Base-by-base conservation (phyloP, 257 asterid species). In the Asclepias syriaca region DNA sequence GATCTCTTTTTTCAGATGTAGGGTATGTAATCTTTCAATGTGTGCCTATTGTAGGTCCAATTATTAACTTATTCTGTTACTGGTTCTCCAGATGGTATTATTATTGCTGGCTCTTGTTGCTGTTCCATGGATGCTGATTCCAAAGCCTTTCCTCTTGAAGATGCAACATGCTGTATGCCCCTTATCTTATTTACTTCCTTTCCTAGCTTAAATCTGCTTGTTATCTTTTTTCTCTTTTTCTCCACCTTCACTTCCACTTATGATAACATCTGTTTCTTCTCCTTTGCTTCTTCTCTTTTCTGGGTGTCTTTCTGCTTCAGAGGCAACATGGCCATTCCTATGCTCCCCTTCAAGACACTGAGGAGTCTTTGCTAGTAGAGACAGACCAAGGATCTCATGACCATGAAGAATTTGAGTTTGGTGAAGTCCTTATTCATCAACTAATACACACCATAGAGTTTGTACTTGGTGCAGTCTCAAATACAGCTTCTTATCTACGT, bases 391-490 rank as follows among this genome's bases (percentile, higher is more conserved):
- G 87, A 78, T 73, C 91, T 65, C 96, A 93, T 71, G 97, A 87
- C 65, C 99, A 95, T 21, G 99, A 79, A 80, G 99, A 92, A 85
- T 95, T 95, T 75, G 96, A 95, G 77, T 90, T 95, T 87, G 87
- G 99, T 78, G 99, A 95, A 84, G 77, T 95, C 68, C 85, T 95
- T 77, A 96, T 95, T 63, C 98, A 95, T 81, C 99, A 95, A 82
- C 97, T 95, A 72, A 95, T 95, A 50, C 99, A 95, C 82, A 92
- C 97, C 60, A 95, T 95, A 68, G 99, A 95, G 80, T 95, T 95
- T 87, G 99, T 95, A 77, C 98, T 95, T 74, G 98, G 99, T 59
- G 99, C 99, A 58, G 99, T 95, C 76, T 95, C 99, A 66, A 92
- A 95, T 81, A 92, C 99, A 24, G 99, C 99, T 80, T 95, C 98